phyloP scores from a whole-genome alignment of 352 stramenopile species.

The Phytophthora foliorum region DNA sequence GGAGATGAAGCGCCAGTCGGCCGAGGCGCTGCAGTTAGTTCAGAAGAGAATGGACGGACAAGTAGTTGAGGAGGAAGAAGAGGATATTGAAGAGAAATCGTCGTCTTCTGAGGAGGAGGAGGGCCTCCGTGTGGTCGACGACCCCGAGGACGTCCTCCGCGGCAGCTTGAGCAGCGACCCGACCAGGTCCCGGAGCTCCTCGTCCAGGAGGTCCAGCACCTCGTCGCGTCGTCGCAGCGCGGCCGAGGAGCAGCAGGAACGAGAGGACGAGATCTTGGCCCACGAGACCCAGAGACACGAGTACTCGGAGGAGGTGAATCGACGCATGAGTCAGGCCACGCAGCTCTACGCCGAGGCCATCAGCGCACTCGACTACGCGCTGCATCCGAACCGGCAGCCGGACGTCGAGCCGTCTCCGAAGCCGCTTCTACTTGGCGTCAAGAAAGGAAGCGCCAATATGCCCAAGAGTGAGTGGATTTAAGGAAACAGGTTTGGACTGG shows the following conservation, averaged over 20 bases:
- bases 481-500: conserved; percentile 31
- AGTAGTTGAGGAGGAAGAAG: conserved; percentile 31
- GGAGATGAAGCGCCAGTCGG: conserved; percentile 84
- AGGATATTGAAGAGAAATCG: conserved; percentile 30
- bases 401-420: conserved; percentile 47
- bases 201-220: conserved; percentile 41
- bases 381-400: conserved; percentile 52
- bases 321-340: conserved; percentile 60
- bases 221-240: conserved; percentile 37
- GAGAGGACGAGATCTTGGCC: conserved; percentile 38
- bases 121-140: conserved; percentile 41
- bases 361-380: conserved; percentile 55
- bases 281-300: conserved; percentile 42
- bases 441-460: conserved; percentile 50
- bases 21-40: conserved; percentile 52
- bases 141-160: conserved; percentile 45
- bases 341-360: conserved; percentile 70
- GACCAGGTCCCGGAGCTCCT: conserved; percentile 41
- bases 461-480: conserved; percentile 65
- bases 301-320: conserved; percentile 52
- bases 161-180: conserved; percentile 44
- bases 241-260: conserved; percentile 46
- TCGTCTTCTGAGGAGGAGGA: conserved; percentile 50
- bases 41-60: conserved; percentile 65
- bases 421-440: conserved; percentile 62